A percentile compares a stretch with the other conserved stretches of the same genome.
Conservation (phyloP, 352 stramenopile species). For the Pilasporangium apinafurcum region DNA sequence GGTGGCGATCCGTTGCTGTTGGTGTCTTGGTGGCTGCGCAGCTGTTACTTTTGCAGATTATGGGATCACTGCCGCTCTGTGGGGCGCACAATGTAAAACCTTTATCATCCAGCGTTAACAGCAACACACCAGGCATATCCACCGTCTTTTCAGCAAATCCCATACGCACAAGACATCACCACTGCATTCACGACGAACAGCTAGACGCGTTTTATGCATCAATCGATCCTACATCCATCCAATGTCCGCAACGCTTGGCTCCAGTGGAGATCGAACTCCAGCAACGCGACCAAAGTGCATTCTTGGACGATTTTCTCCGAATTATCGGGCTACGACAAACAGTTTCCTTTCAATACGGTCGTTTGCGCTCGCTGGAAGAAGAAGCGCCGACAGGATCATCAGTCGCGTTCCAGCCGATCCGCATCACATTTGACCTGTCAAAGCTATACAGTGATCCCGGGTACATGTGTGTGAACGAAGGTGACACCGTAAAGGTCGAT, state of each 20-base stretch:
- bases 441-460: constrained; percentile 63
- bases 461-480: constrained; percentile 44
- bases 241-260: constrained; percentile 18
- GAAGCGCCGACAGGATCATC: constrained; percentile 3
- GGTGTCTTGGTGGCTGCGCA: no score
- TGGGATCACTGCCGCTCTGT: no score
- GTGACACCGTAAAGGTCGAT: constrained; percentile 45
- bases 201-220: constrained; percentile 34
- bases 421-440: constrained; percentile 72
- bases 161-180: no score
- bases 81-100: no score
- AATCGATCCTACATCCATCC: constrained; percentile 29
- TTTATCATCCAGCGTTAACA: no score
- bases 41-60: no score
- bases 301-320: constrained; percentile 35
- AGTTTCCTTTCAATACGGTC: no score
- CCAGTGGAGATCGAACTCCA: constrained; percentile 10
- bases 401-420: constrained; percentile 55
- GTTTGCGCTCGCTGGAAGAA: constrained; percentile 25
- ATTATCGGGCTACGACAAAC: constrained; percentile 18
- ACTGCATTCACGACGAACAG: constrained; percentile 72
- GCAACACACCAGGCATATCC: no score
- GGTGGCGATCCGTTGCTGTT: no score
- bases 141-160: no score
- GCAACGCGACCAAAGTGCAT: constrained; percentile 13